phyloP scores from a whole-genome alignment of 2,329 filamentous ascomycete species.

The Podosphaera fusca region DNA sequence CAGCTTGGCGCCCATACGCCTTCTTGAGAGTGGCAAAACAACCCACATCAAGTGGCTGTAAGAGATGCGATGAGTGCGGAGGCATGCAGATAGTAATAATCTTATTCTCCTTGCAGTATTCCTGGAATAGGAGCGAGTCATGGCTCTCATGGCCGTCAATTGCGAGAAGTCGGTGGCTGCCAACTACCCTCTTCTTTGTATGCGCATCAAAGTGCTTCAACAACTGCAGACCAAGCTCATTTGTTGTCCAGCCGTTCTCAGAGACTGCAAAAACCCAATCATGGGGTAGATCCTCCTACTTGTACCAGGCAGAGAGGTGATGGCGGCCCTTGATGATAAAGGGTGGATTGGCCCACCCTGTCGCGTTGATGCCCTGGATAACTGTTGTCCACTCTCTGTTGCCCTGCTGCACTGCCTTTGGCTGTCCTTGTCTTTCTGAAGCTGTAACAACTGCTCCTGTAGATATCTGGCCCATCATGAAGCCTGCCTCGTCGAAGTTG shows the following conservation, averaged over 20 bases:
- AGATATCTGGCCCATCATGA: too few species aligned
- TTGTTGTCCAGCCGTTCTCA: neutral
- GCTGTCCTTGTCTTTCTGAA: too few species aligned
- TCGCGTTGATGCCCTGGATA: neutral
- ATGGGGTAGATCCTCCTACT: neutral
- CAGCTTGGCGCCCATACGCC: too few species aligned
- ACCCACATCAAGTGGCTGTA: too few species aligned
- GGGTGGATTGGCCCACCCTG: neutral
- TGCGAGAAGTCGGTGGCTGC: neutral
- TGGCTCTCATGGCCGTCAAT: neutral
- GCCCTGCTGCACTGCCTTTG: too few species aligned
- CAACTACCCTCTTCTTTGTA: neutral
- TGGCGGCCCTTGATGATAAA: neutral
- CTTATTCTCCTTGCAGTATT: neutral
- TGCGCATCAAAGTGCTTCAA: neutral
- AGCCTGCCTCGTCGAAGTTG: too few species aligned
- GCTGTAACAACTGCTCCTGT: too few species aligned
- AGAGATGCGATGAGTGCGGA: too few species aligned
- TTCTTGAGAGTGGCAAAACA: too few species aligned
- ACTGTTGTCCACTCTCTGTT: neutral
- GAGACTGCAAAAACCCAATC: neutral
- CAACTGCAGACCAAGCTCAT: neutral
- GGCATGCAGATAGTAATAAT: neutral
- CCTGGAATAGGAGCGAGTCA: neutral
- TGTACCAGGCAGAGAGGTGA: neutral